A percentile compares a stretch with the other conserved stretches of the same genome.
These are phyloP conservation scores for Dalbergia oliveri DNA, from an alignment of 306 rosid species.

Conservation along the genomic window DNA sequence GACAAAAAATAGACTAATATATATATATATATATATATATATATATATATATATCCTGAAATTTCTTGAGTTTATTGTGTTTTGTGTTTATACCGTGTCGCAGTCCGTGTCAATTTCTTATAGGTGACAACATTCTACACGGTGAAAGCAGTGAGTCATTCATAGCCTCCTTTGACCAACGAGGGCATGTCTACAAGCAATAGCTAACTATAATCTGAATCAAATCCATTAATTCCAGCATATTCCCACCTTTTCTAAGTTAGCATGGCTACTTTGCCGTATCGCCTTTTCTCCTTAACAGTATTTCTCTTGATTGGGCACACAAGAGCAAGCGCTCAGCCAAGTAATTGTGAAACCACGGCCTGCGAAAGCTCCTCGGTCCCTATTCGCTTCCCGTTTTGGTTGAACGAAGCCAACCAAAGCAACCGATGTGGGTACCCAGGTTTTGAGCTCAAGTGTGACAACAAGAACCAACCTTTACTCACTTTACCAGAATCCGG, in stretches of 20 bases:
- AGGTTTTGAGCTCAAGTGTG: slow-evolving; percentile 41
- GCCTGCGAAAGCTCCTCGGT: neutral
- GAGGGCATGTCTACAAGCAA: neutral
- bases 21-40: no score
- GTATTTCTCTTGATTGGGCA: neutral
- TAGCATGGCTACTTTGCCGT: neutral
- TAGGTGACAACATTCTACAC: neutral
- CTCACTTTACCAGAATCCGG: slow-evolving; percentile 38
- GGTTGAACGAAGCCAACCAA: neutral
- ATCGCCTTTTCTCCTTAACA: neutral
- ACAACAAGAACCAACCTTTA: neutral
- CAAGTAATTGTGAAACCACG: neutral
- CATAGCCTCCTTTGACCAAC: neutral
- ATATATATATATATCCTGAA: no score
- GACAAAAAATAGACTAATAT: no score
- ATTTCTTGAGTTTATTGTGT: no score
- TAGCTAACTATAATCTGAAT: neutral
- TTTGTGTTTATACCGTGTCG: no score
- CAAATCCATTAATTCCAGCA: neutral
- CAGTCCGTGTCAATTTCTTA: no score
- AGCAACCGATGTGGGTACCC: slow-evolving; percentile 30
- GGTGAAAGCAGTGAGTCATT: neutral
- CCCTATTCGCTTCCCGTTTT: slow-evolving; percentile 40
- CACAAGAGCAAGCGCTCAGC: neutral
- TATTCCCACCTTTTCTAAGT: neutral